A percentile compares a stretch with the other conserved stretches of the same genome.
Conservation (phyloP, 2,329 filamentous ascomycete genomes). For the Piedraia hortae region DNA sequence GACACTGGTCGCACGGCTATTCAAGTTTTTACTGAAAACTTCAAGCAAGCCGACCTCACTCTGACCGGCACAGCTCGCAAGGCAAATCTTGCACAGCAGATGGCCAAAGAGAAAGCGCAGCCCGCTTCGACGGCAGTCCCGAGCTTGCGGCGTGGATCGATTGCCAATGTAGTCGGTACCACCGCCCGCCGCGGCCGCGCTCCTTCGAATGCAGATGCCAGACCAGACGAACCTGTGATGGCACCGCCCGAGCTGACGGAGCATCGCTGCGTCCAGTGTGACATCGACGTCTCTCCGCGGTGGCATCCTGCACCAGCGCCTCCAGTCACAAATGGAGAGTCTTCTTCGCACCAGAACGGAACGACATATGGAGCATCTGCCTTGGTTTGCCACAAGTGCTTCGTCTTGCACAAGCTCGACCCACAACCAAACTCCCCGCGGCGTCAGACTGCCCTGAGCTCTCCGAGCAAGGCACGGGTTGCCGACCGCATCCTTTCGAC, state of each 20-base stretch:
- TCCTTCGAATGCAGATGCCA: constrained; percentile 8
- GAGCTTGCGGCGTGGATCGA: constrained; percentile 15
- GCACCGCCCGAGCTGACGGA: constrained; percentile 11
- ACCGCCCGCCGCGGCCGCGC: constrained; percentile 11
- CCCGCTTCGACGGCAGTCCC: constrained; percentile 8
- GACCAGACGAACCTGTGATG: too few species aligned
- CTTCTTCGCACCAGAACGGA: constrained; percentile 2
- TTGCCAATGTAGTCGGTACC: constrained; percentile 10
- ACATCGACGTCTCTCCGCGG: constrained; percentile 41
- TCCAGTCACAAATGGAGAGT: constrained; percentile 3
- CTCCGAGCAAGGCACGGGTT: too few species aligned
- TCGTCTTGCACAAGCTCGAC: constrained; percentile 18
- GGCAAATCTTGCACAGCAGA: constrained; percentile 46
- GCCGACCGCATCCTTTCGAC: too few species aligned
- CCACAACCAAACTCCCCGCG: constrained; percentile 13
- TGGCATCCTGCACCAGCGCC: constrained; percentile 13
- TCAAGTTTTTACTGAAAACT: constrained; percentile 64
- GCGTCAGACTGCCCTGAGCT: too few species aligned
- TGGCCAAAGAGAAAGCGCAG: constrained; percentile 25
- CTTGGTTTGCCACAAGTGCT: constrained; percentile 23
- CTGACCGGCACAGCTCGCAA: constrained; percentile 83
- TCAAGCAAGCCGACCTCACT: constrained; percentile 79
- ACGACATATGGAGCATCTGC: constrained; percentile 5
- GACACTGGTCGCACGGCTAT: constrained; percentile 50
- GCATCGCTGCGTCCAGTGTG: constrained; percentile 18